Conservation (phyloP, 306 rosid species). For the Castanea sativa region DNA sequence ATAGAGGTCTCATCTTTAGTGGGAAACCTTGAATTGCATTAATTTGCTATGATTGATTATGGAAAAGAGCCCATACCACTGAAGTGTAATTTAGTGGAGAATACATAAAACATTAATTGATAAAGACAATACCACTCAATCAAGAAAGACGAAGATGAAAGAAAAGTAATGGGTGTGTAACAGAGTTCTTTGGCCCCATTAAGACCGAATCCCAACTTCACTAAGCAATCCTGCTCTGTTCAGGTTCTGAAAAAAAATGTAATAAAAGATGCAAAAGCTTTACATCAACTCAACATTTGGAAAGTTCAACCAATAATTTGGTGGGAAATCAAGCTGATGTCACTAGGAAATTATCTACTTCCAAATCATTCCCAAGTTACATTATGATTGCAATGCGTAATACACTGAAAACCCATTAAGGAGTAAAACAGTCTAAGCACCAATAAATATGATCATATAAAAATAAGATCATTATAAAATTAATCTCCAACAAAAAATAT, state of each 20-base stretch:
- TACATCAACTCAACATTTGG: conserved; percentile 16
- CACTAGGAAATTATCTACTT: conserved; percentile 13
- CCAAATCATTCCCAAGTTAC: conserved; percentile 10
- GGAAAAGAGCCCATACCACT: conserved; percentile 15
- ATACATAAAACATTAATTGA: conserved; percentile 24
- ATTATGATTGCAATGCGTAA: conserved; percentile 3
- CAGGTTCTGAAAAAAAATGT: conserved; percentile 4
- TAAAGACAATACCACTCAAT: conserved; percentile 29
- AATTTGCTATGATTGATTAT: conserved; percentile 7
- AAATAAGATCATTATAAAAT: conserved; percentile 9
- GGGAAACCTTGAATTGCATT: conserved; percentile 25
- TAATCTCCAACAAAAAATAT: conserved; percentile 13
- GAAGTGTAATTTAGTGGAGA: conserved; percentile 28
- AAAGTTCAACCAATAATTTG: conserved; percentile 33
- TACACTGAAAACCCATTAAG: conserved; percentile 28
- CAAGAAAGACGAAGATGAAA: conserved; percentile 19
- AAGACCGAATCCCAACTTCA: conserved; percentile 30
- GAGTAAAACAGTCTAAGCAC: conserved; percentile 37
- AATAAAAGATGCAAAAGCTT: conserved; percentile 8
- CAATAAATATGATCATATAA: conserved; percentile 17
- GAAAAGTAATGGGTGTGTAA: conserved; percentile 20
- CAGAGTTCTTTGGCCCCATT: conserved; percentile 25
- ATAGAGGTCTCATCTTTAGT: conserved; percentile 17
- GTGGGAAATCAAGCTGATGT: conserved; percentile 31
- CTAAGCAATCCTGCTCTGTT: neutral